Evolutionary conservation across 192 early-diverging fungal species (phyloP).

Genomic region (Linnemannia hyalina): DNA sequence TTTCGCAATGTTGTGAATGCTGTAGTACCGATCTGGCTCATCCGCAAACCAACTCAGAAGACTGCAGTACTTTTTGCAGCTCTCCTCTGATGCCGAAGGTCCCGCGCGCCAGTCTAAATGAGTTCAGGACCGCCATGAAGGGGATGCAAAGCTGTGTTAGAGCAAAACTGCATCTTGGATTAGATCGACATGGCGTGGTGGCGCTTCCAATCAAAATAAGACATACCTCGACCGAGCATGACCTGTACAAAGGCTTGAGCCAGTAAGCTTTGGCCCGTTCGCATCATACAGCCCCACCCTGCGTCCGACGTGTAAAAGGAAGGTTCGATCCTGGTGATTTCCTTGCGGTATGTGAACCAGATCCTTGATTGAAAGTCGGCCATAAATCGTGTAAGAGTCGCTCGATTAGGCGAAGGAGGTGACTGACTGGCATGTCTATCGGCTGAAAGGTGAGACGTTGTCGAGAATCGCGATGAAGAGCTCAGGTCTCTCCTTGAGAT

Average conservation of each 20-base stretch:
- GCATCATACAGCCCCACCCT: conserved; percentile 63
- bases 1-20: conserved; percentile 59
- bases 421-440: not conserved
- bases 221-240: conserved; percentile 56
- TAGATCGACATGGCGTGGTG: not conserved
- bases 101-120: conserved; percentile 48
- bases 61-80: conserved; percentile 27
- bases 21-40: conserved; percentile 57
- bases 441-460: not conserved
- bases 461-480: not conserved
- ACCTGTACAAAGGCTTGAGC: conserved; percentile 56
- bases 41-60: conserved; percentile 59
- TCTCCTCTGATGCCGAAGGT: conserved; percentile 10
- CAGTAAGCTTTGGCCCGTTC: conserved; percentile 60
- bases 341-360: conserved; percentile 61
- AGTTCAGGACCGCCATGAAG: not conserved
- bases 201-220: not conserved
- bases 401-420: conserved; percentile 23
- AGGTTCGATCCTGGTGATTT: conserved; percentile 57
- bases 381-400: conserved; percentile 38
- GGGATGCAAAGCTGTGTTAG: not conserved
- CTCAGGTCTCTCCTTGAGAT: not conserved
- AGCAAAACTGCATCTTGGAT: not conserved
- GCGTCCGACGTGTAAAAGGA: conserved; percentile 57
- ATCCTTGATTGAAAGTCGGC: conserved; percentile 56